Conservation (phyloP, 139 green algal genomes). For the Chlamydomonas incerta region DNA sequence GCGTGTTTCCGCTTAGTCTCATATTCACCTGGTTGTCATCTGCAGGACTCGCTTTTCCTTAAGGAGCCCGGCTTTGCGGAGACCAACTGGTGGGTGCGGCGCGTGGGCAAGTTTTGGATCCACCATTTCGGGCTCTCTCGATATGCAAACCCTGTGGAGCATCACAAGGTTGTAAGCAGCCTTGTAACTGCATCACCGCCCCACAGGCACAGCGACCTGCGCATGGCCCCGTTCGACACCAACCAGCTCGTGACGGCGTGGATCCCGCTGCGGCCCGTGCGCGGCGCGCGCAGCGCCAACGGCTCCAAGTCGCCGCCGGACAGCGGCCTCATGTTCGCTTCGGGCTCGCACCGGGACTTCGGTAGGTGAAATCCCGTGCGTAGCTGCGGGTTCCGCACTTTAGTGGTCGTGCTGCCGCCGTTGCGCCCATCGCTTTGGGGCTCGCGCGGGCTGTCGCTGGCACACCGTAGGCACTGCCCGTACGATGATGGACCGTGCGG, state of each 20-base stretch:
- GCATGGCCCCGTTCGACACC: slow-evolving; percentile 78
- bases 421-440: too few relatives aligned
- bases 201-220: slow-evolving; percentile 59
- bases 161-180: too few relatives aligned
- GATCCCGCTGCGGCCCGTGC: slow-evolving; percentile 71
- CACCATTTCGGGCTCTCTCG: too few relatives aligned
- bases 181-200: too few relatives aligned
- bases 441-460: too few relatives aligned
- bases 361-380: neutral
- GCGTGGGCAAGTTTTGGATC: too few relatives aligned
- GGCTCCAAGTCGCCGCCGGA: slow-evolving; percentile 19
- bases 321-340: slow-evolving; percentile 72
- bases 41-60: slow-evolving; percentile 69
- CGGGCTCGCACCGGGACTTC: slow-evolving; percentile 74
- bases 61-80: slow-evolving; percentile 68
- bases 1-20: too few relatives aligned
- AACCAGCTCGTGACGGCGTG: slow-evolving; percentile 77
- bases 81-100: slow-evolving; percentile 66
- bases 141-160: too few relatives aligned
- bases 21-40: neutral
- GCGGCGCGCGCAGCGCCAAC: neutral
- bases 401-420: too few relatives aligned
- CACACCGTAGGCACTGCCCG: too few relatives aligned
- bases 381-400: too few relatives aligned
- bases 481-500: too few relatives aligned